These are phyloP conservation scores for Peterozyma toletana DNA, from an alignment of 805 yeast genomes.

Conservation along the genomic window DNA sequence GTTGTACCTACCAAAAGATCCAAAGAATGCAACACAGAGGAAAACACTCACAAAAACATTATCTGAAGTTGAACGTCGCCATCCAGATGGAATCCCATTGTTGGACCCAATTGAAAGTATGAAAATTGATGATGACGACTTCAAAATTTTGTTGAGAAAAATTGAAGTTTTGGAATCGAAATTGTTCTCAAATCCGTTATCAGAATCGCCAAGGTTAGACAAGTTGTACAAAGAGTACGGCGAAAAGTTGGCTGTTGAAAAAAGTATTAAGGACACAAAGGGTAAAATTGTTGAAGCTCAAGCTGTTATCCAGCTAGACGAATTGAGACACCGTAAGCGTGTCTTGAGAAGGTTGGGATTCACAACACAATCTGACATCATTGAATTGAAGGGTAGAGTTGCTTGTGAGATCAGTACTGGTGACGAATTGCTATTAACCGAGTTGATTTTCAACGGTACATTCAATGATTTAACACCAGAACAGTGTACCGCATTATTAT, in stretches of 20 bases:
- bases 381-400: conserved; percentile 94
- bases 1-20: conserved; percentile 69
- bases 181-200: conserved; percentile 60
- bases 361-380: conserved; percentile 79
- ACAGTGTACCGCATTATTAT: conserved; percentile 85
- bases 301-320: conserved; percentile 90
- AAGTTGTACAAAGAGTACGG: conserved; percentile 61
- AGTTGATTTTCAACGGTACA: conserved; percentile 90
- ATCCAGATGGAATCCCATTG: conserved; percentile 86
- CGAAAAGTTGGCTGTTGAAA: conserved; percentile 53
- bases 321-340: conserved; percentile 85
- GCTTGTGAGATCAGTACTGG: conserved; percentile 96
- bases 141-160: conserved; percentile 63
- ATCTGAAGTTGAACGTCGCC: conserved; percentile 72
- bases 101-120: conserved; percentile 88
- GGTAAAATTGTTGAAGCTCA: conserved; percentile 74
- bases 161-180: conserved; percentile 78
- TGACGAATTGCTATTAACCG: conserved; percentile 79
- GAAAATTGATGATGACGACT: conserved; percentile 84
- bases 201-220: conserved; percentile 50
- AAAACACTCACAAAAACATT: conserved; percentile 64
- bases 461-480: conserved; percentile 84
- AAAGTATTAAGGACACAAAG: conserved; percentile 50
- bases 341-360: conserved; percentile 90
- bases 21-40: conserved; percentile 53